These are phyloP conservation scores for Trichoderma polysporum DNA, from an alignment of 2,329 filamentous ascomycete genomes.

Conservation along the genomic window DNA sequence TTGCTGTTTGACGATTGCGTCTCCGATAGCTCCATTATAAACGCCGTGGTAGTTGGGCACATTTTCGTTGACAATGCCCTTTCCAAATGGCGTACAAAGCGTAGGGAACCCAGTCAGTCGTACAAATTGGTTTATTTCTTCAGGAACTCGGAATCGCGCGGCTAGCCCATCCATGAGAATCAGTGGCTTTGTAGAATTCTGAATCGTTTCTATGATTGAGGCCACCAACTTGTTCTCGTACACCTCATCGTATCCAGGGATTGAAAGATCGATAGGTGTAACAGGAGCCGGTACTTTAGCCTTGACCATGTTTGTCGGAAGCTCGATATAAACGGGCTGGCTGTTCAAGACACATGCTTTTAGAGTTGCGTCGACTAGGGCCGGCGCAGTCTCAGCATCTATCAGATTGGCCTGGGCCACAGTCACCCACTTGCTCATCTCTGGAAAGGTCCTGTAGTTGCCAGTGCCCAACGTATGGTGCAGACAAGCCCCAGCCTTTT, in stretches of 20 bases:
- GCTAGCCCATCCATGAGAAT: slow-evolving; percentile 54
- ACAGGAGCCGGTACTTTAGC: slow-evolving; percentile 32
- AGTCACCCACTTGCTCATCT: slow-evolving; percentile 51
- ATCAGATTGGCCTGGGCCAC: slow-evolving; percentile 46
- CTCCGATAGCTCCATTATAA: slow-evolving; percentile 45
- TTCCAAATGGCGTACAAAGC: slow-evolving; percentile 48
- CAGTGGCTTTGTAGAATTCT: slow-evolving; percentile 46
- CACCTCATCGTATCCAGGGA: slow-evolving; percentile 5
- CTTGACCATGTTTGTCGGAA: slow-evolving; percentile 54
- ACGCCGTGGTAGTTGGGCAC: slow-evolving; percentile 49
- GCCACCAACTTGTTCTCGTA: slow-evolving; percentile 33
- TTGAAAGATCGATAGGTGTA: slow-evolving; percentile 18
- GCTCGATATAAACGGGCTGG: slow-evolving; percentile 55
- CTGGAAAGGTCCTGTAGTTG: slow-evolving; percentile 50
- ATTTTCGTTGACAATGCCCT: slow-evolving; percentile 50
- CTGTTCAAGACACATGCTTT: slow-evolving; percentile 51
- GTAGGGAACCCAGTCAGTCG: slow-evolving; percentile 47
- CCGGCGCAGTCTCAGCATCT: slow-evolving; percentile 45
- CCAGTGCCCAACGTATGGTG: slow-evolving; percentile 59
- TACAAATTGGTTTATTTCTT: slow-evolving; percentile 44
- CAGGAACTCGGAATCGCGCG: slow-evolving; percentile 41
- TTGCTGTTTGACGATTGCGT: slow-evolving; percentile 36
- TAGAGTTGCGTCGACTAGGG: slow-evolving; percentile 52
- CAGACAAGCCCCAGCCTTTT: slow-evolving; percentile 44
- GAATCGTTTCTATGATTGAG: slow-evolving; percentile 42